Evolutionary conservation across 2,329 filamentous ascomycete species (phyloP), one percentile per base, ranked within the genome.

Genomic region (Sporothrix euskadiensis): DNA sequence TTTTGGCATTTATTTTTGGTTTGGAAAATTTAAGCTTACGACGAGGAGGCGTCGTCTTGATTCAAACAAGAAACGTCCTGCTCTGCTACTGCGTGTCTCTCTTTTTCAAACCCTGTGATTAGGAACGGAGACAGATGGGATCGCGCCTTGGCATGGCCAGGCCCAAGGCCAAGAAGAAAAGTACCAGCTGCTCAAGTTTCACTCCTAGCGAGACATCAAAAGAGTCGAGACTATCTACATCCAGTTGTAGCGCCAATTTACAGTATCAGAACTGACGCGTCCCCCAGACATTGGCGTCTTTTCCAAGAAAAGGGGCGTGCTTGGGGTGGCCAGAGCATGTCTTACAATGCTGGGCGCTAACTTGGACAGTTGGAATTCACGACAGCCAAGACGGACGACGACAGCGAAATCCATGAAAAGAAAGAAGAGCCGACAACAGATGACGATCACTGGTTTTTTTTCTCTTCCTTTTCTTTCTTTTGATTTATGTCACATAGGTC

Each of bases 81-180:
- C 10, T 8, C n/a, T 8, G 9, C 26, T 22, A 19, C 26, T 22
- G 7, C 22, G 16, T 52, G 19, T 16, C 7, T 22, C 16, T 54
- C 4, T 52, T 41, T 12, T 47, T 19, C 14, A 19, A 19, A n/a
- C 22, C 63, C 65, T 30, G 47, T 39, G 49, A 69, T 56, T 57
- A 30, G 41, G 69, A 71, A 71, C 69, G n/a, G 54, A 71, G 69
- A 32, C 57, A 44, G 54, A 52, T 52, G 41, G 10, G n/a, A 63
- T 69, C 54, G 71, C 41, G 63, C 49, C 72, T 73, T 70, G 72
- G 72, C 72, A 73, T 70, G 63, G 72, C 65, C 54, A 70, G 65
- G 72, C 22, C 72, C 66, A 70, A 12, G 44, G 41, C 65, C 19
- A 68, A 35, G 32, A 44, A 16, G 59, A 54, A 39, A 47, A 41